Base-by-base conservation (phyloP, 2,329 filamentous ascomycete species). In the Aspergillus sp. region DNA sequence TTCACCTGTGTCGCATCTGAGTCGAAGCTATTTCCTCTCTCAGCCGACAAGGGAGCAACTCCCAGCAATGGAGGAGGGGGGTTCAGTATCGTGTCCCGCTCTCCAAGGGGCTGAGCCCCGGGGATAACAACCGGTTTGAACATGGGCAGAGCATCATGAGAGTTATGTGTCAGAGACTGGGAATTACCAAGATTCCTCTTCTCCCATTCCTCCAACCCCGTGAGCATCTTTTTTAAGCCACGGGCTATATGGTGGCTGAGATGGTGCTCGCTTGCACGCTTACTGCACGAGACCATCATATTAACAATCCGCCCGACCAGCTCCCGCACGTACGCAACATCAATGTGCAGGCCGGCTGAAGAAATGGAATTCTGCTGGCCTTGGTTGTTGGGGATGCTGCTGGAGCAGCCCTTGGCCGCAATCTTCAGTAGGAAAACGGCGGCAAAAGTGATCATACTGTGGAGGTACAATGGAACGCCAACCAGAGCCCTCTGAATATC, bases 361-460 rank as follows among this genome's bases (percentile, higher is more conserved):
- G 75, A 73, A 51, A 77, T 77, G 5, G 75, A 77, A 38, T 75
- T 76, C 1, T 73, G 73, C 58, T 76, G 73, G 27, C 70, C 73
- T 11, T 70, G 70, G 15, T 69, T 70, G 2, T 75, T 75, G 32
- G 73, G 71, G 6, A 70, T 67, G 21, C 74, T 67, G 27, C 62
- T 70, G 3, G 74, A 75, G 59, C 73, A 76, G 48, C 70, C 64
- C 49, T 81, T 75, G 66, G 80, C 71, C 58, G 76, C 73, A 17
- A 80, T 77, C 59, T 80, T 80, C 47, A 81, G 64, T 7, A 81
- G 68, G 54, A 81, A 81, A 8, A 80, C 78, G 6, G 76, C 75
- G 1, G 79, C 77, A 66, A 80, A 81, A 0, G 79, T 78, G 48
- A 81, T 79, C 77, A 80, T 81, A 58, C 78, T 80, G 65, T 80